These are phyloP conservation scores for Musa acuminata DNA, from an alignment of 176 grass and related monocot genomes.

Conservation along the genomic window DNA sequence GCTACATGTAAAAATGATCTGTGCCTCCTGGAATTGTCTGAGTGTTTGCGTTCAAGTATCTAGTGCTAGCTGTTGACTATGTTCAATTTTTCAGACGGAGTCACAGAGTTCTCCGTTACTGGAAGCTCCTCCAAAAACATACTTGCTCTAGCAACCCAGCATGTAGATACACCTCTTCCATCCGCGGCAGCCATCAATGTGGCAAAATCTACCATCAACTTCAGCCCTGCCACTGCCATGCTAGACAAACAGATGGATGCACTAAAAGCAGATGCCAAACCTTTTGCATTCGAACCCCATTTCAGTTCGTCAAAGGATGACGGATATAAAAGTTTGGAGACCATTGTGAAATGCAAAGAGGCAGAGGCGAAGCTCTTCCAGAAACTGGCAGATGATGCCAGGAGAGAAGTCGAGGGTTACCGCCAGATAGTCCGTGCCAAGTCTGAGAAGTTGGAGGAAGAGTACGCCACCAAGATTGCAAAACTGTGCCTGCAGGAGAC, in stretches of 20 bases:
- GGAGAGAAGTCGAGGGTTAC: conserved; percentile 66
- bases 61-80: neutral
- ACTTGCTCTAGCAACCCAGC: conserved; percentile 50
- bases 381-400: conserved; percentile 71
- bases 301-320: conserved; percentile 61
- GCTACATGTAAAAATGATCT: no score
- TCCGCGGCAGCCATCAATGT: conserved; percentile 31
- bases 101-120: conserved; percentile 93
- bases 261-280: conserved; percentile 54
- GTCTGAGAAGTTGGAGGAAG: conserved; percentile 77
- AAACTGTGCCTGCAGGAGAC: conserved; percentile 64
- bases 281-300: conserved; percentile 49
- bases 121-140: conserved; percentile 76
- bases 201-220: conserved; percentile 56
- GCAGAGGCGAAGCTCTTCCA: conserved; percentile 88
- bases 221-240: conserved; percentile 53
- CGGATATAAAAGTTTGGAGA: conserved; percentile 69
- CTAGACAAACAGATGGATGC: conserved; percentile 39
- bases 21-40: neutral
- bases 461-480: conserved; percentile 44
- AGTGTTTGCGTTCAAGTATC: neutral
- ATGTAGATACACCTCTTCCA: conserved; percentile 45
- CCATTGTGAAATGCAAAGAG: conserved; percentile 93
- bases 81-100: conserved; percentile 60
- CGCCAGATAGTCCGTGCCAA: conserved; percentile 46